Base-by-base conservation (phyloP, 2,329 filamentous ascomycete species). In the Alternaria novae-zelandiae region DNA sequence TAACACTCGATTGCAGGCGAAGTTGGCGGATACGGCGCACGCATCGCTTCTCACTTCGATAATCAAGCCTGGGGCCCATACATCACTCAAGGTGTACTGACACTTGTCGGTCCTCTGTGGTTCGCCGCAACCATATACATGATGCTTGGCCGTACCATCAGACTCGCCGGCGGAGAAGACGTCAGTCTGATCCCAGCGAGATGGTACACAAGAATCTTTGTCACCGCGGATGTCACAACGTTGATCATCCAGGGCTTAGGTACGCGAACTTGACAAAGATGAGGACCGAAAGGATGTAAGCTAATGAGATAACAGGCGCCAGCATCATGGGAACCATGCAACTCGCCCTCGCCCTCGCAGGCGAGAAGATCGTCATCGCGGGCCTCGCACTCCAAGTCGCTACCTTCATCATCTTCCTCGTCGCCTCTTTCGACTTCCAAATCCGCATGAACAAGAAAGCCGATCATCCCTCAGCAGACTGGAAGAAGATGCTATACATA, bases 41-140 rank as follows among this genome's bases (percentile, higher is more conserved):
- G 83, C 2, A 77, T 78, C 32, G 74, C 74, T 25, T 80, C 80
- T 3, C 74, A 81, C 36, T 74, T 78, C 61, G 61, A 78, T 41
- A 79, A 81, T 6, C 65, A 71, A 53, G 61, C 70, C 21, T 75
- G 83, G 65, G 77, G 68, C 5, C 79, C 79, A 0, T 84, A 82
- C 73, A 77, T 83, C 17, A 62, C 80, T 11, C 80, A 83, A 67
- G 79, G 79, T n/a, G 72, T 76, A 43, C 72, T 83, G 17, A 70
- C 83, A 21, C 78, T 84, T 1, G 63, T 83, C n/a, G 81, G 82
- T 1, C 82, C 83, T 2, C 77, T 82, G 6, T 80, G 84, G 66
- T 82, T 84, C 65, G 82, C 82, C 10, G 83, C 82, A 0, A 80
- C 81, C 0, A 76, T 84, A 25, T 84, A 84, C 74, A 84, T 83